phyloP scores from a whole-genome alignment of 805 yeast genomes.

The Saturnispora saitoi region DNA sequence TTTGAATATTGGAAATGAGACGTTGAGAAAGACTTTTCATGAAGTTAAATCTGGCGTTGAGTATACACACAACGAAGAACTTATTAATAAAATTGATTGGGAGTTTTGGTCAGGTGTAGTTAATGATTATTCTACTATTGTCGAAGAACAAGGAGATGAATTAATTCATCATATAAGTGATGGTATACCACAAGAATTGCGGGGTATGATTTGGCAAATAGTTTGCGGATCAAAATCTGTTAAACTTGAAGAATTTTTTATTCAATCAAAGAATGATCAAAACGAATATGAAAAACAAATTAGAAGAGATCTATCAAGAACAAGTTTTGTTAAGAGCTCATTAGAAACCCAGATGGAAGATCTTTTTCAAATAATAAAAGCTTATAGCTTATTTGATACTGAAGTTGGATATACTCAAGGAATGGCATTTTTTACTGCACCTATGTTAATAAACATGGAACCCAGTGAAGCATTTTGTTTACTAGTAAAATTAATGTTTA shows the following conservation, averaged over 20 bases:
- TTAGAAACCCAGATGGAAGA: conserved; percentile 52
- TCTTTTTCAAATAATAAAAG: conserved; percentile 67
- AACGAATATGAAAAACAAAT: conserved; percentile 69
- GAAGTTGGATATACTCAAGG: conserved; percentile 98
- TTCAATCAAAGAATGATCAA: conserved; percentile 35
- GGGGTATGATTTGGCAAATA: conserved; percentile 92
- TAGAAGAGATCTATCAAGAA: conserved; percentile 74
- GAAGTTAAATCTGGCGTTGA: conserved; percentile 42
- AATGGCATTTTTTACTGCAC: conserved; percentile 88
- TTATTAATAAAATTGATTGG: conserved; percentile 52
- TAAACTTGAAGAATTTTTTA: conserved; percentile 51
- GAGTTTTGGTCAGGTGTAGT: conserved; percentile 83
- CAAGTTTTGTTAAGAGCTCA: conserved; percentile 63
- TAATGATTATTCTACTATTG: conserved; percentile 63
- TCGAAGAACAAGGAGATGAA: conserved; percentile 49
- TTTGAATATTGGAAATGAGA: conserved; percentile 38
- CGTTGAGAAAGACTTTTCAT: conserved; percentile 35
- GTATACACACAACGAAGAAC: conserved; percentile 26
- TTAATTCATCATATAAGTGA: conserved; percentile 53
- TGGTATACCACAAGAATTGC: conserved; percentile 78
- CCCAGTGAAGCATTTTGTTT: conserved; percentile 83
- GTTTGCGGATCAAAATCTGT: conserved; percentile 70
- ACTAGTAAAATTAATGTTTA: conserved; percentile 74
- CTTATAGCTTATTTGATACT: conserved; percentile 76
- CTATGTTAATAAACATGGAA: conserved; percentile 68